Evolutionary conservation across 768 basidiomycete species (phyloP), one percentile per base, ranked within the genome.

Genomic region (Macrocybe gigantea): DNA sequence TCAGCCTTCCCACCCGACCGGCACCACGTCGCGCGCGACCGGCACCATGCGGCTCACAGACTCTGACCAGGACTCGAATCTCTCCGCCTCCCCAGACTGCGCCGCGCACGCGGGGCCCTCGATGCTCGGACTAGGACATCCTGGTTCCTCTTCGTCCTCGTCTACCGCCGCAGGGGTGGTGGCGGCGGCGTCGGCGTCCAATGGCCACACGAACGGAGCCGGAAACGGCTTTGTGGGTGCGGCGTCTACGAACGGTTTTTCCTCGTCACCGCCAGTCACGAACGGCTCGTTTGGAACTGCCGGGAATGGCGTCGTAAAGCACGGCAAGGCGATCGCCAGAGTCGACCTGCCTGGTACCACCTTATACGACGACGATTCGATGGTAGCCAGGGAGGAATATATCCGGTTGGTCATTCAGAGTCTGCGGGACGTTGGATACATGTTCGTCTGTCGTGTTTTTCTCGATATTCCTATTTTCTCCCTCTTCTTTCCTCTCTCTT

Each of bases 341-440:
- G 84, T 92, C 41, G 72, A 75, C 38, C 70, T 86, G 33, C 83
- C 85, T 13, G 88, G 90, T 22, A 80, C 83, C 41, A 76, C 77
- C 34, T 72, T 93, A 47, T 92, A 89, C 56, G 82, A 88, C 38
- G 22, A 22, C 22, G 87, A 88, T 64, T 83, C 85, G 53, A 72
- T 73, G 53, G 73, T 95, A 41, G 82, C 93, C 68, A 76, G 92
- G 54, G 89, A 95, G 68, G 93, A 96, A 65, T 93, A 91, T 62
- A 83, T 95, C 43, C 75, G 93, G 56, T 69, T 97, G 40, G 83
- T 93, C 45, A 77, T 96, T 51, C 93, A 97, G 64, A 90, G 85
- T 56, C 66, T 97, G 54, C 75, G 88, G 58, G 93, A 96, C 65
- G 85, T 93, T 43, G 93, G 93, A 38, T 85, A 85, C 53, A 69